phyloP scores from a whole-genome alignment of 768 basidiomycete genomes.

The Russula abietina region DNA sequence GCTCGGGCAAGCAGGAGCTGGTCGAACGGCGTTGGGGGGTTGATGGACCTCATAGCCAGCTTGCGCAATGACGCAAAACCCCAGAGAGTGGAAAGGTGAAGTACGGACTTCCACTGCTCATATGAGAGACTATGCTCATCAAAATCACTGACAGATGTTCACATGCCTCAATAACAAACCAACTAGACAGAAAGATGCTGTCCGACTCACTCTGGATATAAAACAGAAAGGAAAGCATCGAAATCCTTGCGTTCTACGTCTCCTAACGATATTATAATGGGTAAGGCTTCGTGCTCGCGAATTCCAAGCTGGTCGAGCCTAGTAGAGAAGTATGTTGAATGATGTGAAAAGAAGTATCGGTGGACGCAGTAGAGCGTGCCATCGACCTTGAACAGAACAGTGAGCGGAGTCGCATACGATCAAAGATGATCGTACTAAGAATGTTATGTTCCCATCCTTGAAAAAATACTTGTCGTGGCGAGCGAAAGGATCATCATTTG shows the following conservation, averaged over 20 bases:
- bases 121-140: slow-evolving; percentile 12
- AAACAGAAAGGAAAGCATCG: slow-evolving; percentile 23
- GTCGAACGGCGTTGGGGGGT: slow-evolving; percentile 23
- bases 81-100: slow-evolving; percentile 25
- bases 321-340: slow-evolving; percentile 18
- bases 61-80: slow-evolving; percentile 22
- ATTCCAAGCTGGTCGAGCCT: slow-evolving; percentile 12
- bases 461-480: slow-evolving; percentile 21
- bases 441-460: slow-evolving; percentile 22
- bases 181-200: not conserved
- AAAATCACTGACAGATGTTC: slow-evolving; percentile 11
- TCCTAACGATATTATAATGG: slow-evolving; percentile 13
- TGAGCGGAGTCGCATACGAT: not conserved
- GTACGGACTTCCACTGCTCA: slow-evolving; percentile 25
- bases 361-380: slow-evolving; percentile 18
- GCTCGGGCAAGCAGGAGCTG: slow-evolving; percentile 19
- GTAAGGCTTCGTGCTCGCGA: slow-evolving; percentile 11
- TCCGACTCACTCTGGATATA: slow-evolving; percentile 24
- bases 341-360: slow-evolving; percentile 18
- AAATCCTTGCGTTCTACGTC: slow-evolving; percentile 21
- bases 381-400: slow-evolving; percentile 10
- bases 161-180: not conserved
- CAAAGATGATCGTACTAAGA: slow-evolving; percentile 11
- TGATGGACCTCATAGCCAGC: slow-evolving; percentile 18
- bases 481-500: slow-evolving; percentile 4